Percentiles rank a stretch among this genome's conserved stretches.
These are phyloP conservation scores for Aegilops speltoides DNA, from an alignment of 176 grass and related monocot species.

Conservation along the genomic window DNA sequence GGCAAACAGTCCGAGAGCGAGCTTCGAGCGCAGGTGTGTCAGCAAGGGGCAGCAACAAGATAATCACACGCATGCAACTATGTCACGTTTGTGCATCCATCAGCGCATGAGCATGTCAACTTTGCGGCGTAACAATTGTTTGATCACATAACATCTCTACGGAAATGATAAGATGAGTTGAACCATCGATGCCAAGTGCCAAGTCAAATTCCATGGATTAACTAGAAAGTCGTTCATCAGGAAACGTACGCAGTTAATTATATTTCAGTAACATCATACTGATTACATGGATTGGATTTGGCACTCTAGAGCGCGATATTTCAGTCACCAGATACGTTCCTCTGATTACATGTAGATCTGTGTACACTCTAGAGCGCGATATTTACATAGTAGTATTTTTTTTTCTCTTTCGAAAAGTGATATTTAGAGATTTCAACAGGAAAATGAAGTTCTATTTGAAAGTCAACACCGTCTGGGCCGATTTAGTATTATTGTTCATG, in stretches of 20 bases:
- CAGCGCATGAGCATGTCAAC: conserved; percentile 17
- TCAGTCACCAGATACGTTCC: too few relatives aligned
- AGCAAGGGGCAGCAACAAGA: background rate
- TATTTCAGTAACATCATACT: background rate
- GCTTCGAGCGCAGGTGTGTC: background rate
- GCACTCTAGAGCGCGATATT: background rate
- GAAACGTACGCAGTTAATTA: background rate
- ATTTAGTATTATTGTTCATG: background rate
- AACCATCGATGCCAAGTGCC: background rate
- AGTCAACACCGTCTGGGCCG: background rate
- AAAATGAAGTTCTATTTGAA: background rate
- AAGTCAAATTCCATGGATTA: background rate
- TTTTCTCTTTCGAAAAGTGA: too few relatives aligned
- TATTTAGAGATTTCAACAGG: too few relatives aligned
- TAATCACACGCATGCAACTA: background rate
- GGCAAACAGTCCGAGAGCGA: too few relatives aligned
- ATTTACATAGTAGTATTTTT: background rate
- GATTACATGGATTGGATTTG: background rate
- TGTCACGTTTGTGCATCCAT: background rate
- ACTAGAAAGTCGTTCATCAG: background rate
- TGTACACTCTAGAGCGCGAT: background rate
- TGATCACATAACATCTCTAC: background rate
- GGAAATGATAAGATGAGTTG: background rate
- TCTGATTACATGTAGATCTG: background rate
- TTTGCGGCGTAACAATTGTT: background rate